A percentile compares a stretch with the other conserved stretches of the same genome.
Evolutionary conservation across 495 filamentous ascomycete genomes (phyloP).

Genomic region (Xeromyces bisporus): DNA sequence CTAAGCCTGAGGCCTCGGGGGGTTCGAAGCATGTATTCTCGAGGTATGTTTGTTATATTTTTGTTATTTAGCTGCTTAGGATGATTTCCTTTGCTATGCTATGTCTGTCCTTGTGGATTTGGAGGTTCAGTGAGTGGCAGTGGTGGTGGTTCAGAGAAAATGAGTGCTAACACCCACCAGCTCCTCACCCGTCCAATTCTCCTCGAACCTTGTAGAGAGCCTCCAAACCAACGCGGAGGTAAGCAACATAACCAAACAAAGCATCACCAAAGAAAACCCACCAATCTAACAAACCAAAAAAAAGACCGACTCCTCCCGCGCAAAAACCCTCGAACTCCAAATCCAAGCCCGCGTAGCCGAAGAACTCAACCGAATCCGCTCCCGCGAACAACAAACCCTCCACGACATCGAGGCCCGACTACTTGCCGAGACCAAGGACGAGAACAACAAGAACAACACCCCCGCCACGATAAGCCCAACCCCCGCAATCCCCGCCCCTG

Average conservation of each 20-base stretch:
- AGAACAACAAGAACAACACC: constrained; percentile 15
- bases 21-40: constrained; percentile 36
- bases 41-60: constrained; percentile 17
- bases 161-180: too few relatives aligned
- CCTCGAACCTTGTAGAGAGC: constrained; percentile 61
- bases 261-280: too few relatives aligned
- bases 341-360: constrained; percentile 74
- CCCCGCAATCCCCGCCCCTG: too few relatives aligned
- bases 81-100: background rate
- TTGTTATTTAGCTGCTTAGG: background rate
- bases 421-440: constrained; percentile 26
- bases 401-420: constrained; percentile 38
- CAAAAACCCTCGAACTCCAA: constrained; percentile 62
- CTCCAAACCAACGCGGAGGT: constrained; percentile 80
- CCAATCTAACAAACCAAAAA: background rate
- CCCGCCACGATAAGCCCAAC: constrained; percentile 13
- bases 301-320: background rate
- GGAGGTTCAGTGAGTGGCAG: too few relatives aligned
- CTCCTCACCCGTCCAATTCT: constrained; percentile 71
- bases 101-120: constrained; percentile 1
- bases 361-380: constrained; percentile 62
- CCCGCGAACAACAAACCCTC: constrained; percentile 42
- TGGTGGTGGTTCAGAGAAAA: too few relatives aligned
- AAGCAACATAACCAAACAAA: too few relatives aligned
- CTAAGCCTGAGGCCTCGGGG: constrained; percentile 33